Base-by-base conservation (phyloP, 352 stramenopile species). In the Phytophthora pluvialis region DNA sequence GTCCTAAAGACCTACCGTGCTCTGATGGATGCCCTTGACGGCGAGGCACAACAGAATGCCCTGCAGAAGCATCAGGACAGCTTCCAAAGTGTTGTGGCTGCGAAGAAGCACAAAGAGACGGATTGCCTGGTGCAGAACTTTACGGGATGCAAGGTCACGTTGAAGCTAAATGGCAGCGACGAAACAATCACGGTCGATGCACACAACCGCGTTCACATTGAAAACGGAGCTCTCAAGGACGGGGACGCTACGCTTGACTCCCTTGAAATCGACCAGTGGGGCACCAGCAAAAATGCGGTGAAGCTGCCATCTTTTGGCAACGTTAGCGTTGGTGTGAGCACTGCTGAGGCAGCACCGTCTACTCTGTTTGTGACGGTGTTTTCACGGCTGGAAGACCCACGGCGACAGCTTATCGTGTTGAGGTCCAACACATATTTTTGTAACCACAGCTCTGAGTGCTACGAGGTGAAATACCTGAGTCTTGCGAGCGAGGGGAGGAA, bases 391-490 rank as follows among this genome's bases (percentile, higher is more conserved):
- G 88, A 96, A 63, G 80, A 92, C 53, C 77, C 81, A 15, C 60
- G 51, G 11, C 78, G 81, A 31, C 82, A 90, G 32, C 73, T 81
- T 0, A 76, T 96, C 29, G 78, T 89, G 42, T 72, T 96, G 29
- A 85, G 90, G 70, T 93, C 88, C 26, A 94, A 92, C 52, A 65
- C 91, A 38, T 92, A 81, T 54, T 82, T 96, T 36, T 88, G 77
- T 63, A 96, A 96, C 67, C 80, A 88, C 53, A 94, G 83, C 45
- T 83, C 80, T 4, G 70, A 93, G 38, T 72, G 70, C 26, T 93
- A 92, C 54, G 76, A 92, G 26, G 67, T 94, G 29, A 90, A 90
- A 60, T 94, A 93, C 31, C 42, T 94, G 52, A 75, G 67, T 35
- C 67, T 91, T 56, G 82, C 77, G 29, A 79, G 69, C 28, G 72